A percentile compares a stretch with the other conserved stretches of the same genome.
These are phyloP conservation scores for Raffaelea albimanens DNA, from an alignment of 2,329 filamentous ascomycete species.

Conservation along the genomic window DNA sequence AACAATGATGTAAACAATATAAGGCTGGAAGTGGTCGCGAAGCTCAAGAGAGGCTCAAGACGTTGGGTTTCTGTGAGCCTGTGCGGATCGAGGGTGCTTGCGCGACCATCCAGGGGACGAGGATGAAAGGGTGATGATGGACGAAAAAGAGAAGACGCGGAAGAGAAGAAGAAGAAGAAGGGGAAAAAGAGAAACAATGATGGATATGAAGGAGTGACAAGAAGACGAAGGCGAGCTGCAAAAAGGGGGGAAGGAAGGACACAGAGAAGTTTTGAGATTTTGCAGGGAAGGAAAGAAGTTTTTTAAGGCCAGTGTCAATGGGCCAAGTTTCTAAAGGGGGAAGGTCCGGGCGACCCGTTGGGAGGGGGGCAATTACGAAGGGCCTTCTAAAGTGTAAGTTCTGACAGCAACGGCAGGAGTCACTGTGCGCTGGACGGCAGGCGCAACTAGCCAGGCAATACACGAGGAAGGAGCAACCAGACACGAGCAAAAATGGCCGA, in stretches of 20 bases:
- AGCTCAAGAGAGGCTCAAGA: not conserved
- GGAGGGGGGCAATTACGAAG: constrained; percentile 2
- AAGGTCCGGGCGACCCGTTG: constrained; percentile 4
- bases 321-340: not conserved
- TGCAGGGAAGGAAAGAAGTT: not conserved
- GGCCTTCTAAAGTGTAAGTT: no score
- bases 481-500: no score
- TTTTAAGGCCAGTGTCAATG: not conserved
- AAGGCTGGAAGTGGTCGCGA: not conserved
- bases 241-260: constrained; percentile 19
- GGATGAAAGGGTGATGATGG: not conserved
- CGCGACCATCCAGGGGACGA: constrained; percentile 4
- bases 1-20: constrained; percentile 1
- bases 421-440: not conserved
- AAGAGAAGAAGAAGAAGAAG: constrained; percentile 1
- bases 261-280: constrained; percentile 3
- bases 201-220: constrained; percentile 32
- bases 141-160: not conserved
- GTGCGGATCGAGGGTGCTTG: not conserved
- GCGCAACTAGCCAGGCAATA: not conserved
- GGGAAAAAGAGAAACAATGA: constrained; percentile 20
- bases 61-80: not conserved
- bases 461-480: not conserved
- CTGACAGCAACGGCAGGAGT: no score
- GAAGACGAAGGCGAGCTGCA: constrained; percentile 18